Base-by-base conservation (phyloP, 768 basidiomycete species). In the Amyloporia xantha region DNA sequence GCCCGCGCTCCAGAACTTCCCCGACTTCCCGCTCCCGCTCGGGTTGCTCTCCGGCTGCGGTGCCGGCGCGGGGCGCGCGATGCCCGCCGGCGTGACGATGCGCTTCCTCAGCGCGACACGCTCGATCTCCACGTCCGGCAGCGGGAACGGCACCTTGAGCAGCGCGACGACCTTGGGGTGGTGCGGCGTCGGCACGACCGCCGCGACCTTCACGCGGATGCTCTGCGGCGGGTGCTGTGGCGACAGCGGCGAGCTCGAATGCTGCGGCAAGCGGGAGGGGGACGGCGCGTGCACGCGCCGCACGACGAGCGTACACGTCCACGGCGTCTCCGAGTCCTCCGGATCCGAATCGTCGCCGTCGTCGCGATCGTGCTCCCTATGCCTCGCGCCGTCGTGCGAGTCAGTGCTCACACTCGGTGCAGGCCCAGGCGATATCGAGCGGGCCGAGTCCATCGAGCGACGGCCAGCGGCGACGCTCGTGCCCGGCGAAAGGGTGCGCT, bases 321-420 rank as follows among this genome's bases (percentile, higher is more conserved):
- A 98, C 0, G 95, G 92, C 20, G 91, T 93, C 66, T 98, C 94
- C 38, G 89, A 91, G 60, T 97, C 95, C 62, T 98, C 94, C 0
- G 93, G 89, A 55, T 98, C 95, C 51, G 88, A 91, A 39, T 93
- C 91, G 13, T 86, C 83, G 0, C 75, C 90, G 1, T 77, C 75
- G 41, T 82, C 81, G 12, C 65, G 58, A 9, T 57, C 51, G 41
- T 40, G 35, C n/a, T 20, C 48, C 35, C 35, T 33, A 17, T 28
- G 30, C 35, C 49, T 5, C 44, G 35, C 38, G 44, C 43, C 41
- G 21, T 44, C 49, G 7, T 39, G 15, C 49, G 41, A 26, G 9
- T 46, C 39, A 5, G 38, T 49, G 21, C 51, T 52, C 15, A 52
- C 49, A 23, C 47, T 58, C 38, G 53, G 47, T 11, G 48, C 48